Evolutionary conservation across 306 rosid species (phyloP), one percentile per base, ranked within the genome.

Genomic region (Trifolium repens): DNA sequence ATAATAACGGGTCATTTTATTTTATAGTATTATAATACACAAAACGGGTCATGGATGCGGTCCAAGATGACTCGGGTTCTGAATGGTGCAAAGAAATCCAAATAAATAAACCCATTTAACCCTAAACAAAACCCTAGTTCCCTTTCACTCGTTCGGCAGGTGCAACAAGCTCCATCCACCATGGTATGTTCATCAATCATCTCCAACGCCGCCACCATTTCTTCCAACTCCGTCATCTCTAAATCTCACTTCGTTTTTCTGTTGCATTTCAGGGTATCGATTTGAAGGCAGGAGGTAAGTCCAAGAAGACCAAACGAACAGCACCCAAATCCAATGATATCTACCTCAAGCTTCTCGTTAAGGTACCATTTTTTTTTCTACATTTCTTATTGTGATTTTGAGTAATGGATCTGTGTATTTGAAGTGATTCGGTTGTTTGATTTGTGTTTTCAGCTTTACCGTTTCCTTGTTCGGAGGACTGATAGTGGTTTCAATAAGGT

Each of bases 251-350:
- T 14, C 12, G 2, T 13, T 19, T 30, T 19, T 32, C 3, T 34
- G 9, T 61, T 13, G 49, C 26, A 2, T 37, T 22, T 60, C 90
- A 87, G 96, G 93, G 96, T 13, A 91, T 91, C 72, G 96, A 91
- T 84, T 83, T 91, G 81, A 86, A 88, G 70, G 96, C 96, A 37
- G 96, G 96, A 52, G 96, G 96, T 16, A 88, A 91, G 90, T 82
- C 87, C 74, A 91, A 91, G 89, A 91, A 91, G 85, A 73, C 93
- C 17, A 87, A 82, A 79, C 76, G 96, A 46, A 90, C 88, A 1
- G 86, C 88, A 9, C 96, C 96, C 5, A 90, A 81, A 85, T 90
- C 96, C 34, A 49, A 84, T n/a, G 96, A 91, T 80, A 91, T 91
- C 64, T 91, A 91, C 80, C 88, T 87, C 76, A 91, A 89, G 77